Evolutionary conservation across 2,329 filamentous ascomycete species (phyloP).

Genomic region (Cercospora sp.): DNA sequence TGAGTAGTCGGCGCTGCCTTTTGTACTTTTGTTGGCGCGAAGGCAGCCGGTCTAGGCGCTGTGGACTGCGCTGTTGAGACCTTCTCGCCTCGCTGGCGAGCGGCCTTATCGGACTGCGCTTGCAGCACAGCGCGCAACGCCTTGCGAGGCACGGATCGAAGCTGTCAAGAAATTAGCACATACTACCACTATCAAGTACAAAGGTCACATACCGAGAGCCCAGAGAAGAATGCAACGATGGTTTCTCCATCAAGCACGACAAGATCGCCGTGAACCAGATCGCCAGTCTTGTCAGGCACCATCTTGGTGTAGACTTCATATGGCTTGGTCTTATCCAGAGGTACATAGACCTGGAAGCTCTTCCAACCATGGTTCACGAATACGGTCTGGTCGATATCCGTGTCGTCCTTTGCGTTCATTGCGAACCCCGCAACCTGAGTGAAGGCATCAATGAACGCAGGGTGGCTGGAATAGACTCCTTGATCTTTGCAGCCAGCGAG

Average conservation of each 20-base stretch:
- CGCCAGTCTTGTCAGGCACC: background rate
- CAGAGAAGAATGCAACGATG: conserved; percentile 14
- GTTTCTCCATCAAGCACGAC: conserved; percentile 10
- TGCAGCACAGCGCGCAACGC: background rate
- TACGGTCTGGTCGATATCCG: conserved; percentile 35
- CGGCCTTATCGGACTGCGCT: background rate
- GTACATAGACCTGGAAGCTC: conserved; percentile 21
- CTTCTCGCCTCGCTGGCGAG: background rate
- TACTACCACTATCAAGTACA: background rate
- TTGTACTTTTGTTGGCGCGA: background rate
- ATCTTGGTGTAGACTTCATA: conserved; percentile 14
- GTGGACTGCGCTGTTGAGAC: background rate
- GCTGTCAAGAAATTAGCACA: background rate
- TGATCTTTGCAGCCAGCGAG: background rate
- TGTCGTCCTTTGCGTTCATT: conserved; percentile 29
- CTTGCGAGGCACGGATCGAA: background rate
- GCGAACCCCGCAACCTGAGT: conserved; percentile 35
- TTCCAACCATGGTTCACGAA: conserved; percentile 41
- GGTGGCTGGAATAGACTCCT: conserved; percentile 10
- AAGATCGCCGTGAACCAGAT: conserved; percentile 9
- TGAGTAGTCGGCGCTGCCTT: background rate
- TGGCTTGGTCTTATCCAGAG: background rate
- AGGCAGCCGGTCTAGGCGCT: background rate
- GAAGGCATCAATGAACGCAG: conserved; percentile 41
- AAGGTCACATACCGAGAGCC: background rate